Conservation (phyloP, 495 filamentous ascomycete genomes). For the Tricharina praecox region DNA sequence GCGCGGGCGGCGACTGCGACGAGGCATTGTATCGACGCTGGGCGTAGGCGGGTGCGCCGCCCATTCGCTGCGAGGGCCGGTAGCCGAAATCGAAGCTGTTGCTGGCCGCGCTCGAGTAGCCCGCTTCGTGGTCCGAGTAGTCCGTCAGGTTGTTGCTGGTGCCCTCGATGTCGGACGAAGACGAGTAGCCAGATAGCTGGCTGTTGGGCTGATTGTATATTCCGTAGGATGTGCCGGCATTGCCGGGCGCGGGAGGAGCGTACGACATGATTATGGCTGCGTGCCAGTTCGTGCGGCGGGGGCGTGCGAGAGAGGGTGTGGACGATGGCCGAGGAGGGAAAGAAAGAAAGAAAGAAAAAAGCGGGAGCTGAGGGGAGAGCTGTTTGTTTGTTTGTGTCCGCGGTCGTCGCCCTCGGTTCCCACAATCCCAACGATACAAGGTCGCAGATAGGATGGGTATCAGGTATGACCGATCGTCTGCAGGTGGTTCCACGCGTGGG, state of each 20-base stretch:
- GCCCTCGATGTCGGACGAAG: slow-evolving; percentile 7
- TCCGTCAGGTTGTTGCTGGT: slow-evolving; percentile 3
- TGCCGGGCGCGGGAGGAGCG: slow-evolving; percentile 1
- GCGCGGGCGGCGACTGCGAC: slow-evolving; percentile 4
- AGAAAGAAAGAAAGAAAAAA: neutral
- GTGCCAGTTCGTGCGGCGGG: too few species aligned
- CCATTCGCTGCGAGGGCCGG: neutral
- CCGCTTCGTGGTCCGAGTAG: slow-evolving; percentile 12
- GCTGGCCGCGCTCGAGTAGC: slow-evolving; percentile 20
- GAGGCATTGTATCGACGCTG: neutral
- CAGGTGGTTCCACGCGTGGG: too few species aligned
- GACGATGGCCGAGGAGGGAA: neutral
- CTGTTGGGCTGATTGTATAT: neutral
- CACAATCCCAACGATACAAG: too few species aligned
- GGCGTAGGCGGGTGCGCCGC: slow-evolving; percentile 8
- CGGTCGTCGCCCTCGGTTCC: neutral
- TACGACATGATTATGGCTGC: slow-evolving; percentile 6
- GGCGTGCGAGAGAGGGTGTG: neutral
- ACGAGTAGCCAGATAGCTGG: slow-evolving; percentile 5
- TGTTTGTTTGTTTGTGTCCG: slow-evolving; percentile 1
- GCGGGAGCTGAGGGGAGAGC: neutral
- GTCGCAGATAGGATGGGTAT: too few species aligned
- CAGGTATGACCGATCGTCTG: too few species aligned
- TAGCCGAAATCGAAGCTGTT: slow-evolving; percentile 15
- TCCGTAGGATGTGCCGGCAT: slow-evolving; percentile 1